These are phyloP conservation scores for Aegle marmelos DNA, from an alignment of 345 rosid genomes.

Conservation along the genomic window DNA sequence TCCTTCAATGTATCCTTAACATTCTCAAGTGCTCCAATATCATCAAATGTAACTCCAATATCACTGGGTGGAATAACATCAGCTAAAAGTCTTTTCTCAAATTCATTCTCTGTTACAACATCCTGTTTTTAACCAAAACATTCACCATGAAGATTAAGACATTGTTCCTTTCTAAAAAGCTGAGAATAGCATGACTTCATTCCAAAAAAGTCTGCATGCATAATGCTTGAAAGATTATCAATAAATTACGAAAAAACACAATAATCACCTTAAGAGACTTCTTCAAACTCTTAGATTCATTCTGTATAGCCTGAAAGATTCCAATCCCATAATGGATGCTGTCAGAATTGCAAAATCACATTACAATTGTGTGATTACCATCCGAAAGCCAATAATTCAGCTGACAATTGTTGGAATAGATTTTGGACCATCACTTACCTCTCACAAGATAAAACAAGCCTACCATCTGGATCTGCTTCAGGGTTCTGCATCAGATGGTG, in stretches of 20 bases:
- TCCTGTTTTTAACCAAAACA: constrained; percentile 47
- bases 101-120: constrained; percentile 79
- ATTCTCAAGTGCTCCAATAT: constrained; percentile 88
- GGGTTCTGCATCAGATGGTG: constrained; percentile 74
- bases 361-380: constrained; percentile 20
- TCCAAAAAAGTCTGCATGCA: not conserved
- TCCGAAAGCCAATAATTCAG: constrained; percentile 19
- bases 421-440: constrained; percentile 47
- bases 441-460: constrained; percentile 60
- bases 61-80: constrained; percentile 85
- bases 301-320: constrained; percentile 61
- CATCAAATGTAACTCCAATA: constrained; percentile 88
- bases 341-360: constrained; percentile 37
- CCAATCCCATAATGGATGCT: constrained; percentile 74
- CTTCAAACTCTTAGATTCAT: constrained; percentile 75
- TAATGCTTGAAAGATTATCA: not conserved
- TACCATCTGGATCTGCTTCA: constrained; percentile 53
- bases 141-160: constrained; percentile 7
- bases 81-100: constrained; percentile 73
- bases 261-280: constrained; percentile 75
- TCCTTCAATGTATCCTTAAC: constrained; percentile 90
- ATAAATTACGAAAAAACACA: not conserved
- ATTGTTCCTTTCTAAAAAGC: not conserved
- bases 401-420: constrained; percentile 9
- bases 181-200: not conserved